Evolutionary conservation across 345 rosid genomes (phyloP), one percentile per base, ranked within the genome.

Genomic region (Salix viminalis): DNA sequence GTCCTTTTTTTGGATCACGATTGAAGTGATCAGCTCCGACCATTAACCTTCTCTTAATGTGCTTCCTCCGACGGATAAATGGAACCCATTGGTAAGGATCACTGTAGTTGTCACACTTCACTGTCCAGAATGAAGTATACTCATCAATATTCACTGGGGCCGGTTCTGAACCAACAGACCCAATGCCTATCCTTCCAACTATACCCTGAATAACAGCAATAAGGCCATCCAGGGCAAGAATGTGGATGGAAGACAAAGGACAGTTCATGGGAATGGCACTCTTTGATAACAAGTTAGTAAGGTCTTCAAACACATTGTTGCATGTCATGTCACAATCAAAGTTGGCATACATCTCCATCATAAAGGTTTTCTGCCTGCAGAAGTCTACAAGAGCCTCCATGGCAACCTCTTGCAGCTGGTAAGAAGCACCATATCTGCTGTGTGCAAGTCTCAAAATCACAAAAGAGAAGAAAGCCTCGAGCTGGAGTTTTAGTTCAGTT

Each of bases 301-400:
- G 94, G 79, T 93, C 99, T 86, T 96, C 99, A 79, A 96, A 96
- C 81, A 96, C 97, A 82, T 94, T 96, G 83, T 94, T 85, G 81
- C 98, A 96, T 79, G 99, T 94, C 83, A 96, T 94, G 86, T 96
- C 99, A 79, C 99, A 96, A 82, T 96, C 99, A 69, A 94, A 86
- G 85, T 96, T 96, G 58, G 99, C 98, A 84, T 93, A 96, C 96
- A 96, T 94, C 89, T 96, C 99, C 85, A 92, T 97, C 99, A 96
- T 96, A 80, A 92, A 96, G 67, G 90, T 94, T 79, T 96, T 90
- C 87, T 96, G 98, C 89, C 99, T 84, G 84, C 99, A 96, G 79
- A 96, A 91, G 81, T 96, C 97, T 78, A 96, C 99, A 67, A 96
- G 97, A 81, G 99, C 97, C 85, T 94, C 99, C 99, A 96, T 96